phyloP scores from a whole-genome alignment of 179 eudicot genomes.

The Silene vulgaris region DNA sequence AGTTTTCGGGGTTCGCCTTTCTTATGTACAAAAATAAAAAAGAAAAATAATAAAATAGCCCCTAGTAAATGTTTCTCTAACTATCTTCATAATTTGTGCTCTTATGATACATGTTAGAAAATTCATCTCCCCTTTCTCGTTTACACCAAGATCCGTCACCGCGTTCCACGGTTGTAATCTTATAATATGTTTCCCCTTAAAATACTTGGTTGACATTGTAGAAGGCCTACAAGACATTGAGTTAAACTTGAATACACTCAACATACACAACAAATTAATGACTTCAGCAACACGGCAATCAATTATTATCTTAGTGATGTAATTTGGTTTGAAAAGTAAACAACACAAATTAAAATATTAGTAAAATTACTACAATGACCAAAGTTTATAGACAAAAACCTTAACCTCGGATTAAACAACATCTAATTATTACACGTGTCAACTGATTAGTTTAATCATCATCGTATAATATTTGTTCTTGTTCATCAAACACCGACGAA shows the following conservation, averaged over 20 bases:
- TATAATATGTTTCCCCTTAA: neutral
- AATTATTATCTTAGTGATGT: neutral
- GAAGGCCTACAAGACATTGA: neutral
- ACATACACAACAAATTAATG: neutral
- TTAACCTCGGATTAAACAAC: neutral
- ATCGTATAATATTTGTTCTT: neutral
- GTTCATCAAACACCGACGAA: conserved; percentile 25
- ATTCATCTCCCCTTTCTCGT: too few relatives aligned
- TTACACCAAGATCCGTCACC: too few relatives aligned
- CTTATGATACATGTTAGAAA: too few relatives aligned
- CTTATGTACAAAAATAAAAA: too few relatives aligned
- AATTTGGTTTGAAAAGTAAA: neutral
- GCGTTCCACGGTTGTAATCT: too few relatives aligned
- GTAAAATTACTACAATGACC: too few relatives aligned
- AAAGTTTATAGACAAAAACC: too few relatives aligned
- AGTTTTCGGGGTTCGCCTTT: too few relatives aligned
- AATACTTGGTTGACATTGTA: neutral
- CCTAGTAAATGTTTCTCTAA: too few relatives aligned
- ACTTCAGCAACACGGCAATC: neutral
- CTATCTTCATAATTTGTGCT: too few relatives aligned
- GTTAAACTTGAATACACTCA: neutral
- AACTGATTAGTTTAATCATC: neutral
- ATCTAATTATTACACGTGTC: conserved; percentile 20
- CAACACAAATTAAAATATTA: neutral
- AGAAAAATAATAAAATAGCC: too few relatives aligned